phyloP scores from a whole-genome alignment of 139 green algal genomes.

The Haematococcus lacustris region DNA sequence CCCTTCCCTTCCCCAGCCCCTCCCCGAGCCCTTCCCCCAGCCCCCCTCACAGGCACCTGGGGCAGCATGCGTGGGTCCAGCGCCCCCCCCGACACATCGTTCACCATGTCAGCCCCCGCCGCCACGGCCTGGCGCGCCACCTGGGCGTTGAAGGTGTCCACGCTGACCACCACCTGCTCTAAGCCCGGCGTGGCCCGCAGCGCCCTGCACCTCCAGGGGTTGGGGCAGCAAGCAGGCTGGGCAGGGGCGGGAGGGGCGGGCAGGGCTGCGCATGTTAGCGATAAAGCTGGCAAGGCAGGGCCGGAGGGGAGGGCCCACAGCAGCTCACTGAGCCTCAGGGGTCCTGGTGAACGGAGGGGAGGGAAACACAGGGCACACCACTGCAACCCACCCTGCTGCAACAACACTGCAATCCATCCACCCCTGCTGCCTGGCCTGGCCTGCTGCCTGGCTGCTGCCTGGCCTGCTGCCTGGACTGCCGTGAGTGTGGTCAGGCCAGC shows the following conservation, averaged over 20 bases:
- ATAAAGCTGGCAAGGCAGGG: not conserved
- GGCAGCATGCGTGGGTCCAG: constrained; percentile 46
- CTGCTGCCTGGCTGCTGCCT: not conserved
- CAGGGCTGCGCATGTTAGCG: not conserved
- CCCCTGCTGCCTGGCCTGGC: not conserved
- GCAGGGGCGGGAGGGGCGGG: too few relatives aligned
- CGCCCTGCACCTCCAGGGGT: constrained; percentile 40
- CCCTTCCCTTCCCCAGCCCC: too few relatives aligned
- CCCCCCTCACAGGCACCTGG: too few relatives aligned
- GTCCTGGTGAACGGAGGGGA: not conserved
- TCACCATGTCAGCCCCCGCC: constrained; percentile 86
- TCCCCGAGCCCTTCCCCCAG: too few relatives aligned
- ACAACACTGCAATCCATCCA: not conserved
- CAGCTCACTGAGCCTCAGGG: not conserved
- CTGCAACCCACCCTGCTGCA: not conserved
- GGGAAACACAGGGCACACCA: not conserved
- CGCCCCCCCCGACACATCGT: constrained; percentile 88
- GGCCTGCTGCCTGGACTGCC: not conserved
- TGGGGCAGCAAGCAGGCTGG: too few relatives aligned
- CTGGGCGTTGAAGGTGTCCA: constrained; percentile 88
- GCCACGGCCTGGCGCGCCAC: constrained; percentile 66
- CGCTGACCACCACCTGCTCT: constrained; percentile 50
- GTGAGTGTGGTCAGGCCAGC: not conserved
- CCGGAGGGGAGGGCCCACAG: not conserved
- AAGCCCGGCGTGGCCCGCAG: constrained; percentile 30